These are phyloP conservation scores for Sextonia rubra DNA, from an alignment of 164 flowering plant genomes.

Conservation along the genomic window DNA sequence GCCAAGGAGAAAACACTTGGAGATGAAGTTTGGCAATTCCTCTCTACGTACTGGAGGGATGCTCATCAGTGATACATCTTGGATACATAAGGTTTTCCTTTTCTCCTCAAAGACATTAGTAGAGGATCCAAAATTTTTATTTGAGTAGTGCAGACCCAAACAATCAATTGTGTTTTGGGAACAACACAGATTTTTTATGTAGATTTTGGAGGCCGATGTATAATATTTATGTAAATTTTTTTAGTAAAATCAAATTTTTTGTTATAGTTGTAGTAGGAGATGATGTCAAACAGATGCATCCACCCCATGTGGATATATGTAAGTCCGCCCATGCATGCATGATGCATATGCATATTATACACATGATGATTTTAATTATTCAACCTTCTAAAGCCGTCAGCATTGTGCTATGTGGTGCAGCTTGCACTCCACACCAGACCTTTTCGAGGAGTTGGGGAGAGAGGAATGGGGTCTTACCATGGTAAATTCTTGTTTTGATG, in stretches of 20 bases:
- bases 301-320: no score
- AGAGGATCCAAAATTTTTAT: no score
- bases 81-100: constrained; percentile 31
- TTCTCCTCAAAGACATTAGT: neutral
- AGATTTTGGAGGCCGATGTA: no score
- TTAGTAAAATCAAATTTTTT: no score
- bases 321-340: neutral
- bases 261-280: no score
- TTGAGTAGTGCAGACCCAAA: no score
- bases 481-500: constrained; percentile 88
- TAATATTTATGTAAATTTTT: no score
- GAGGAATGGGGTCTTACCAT: constrained; percentile 84
- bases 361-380: neutral
- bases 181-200: no score
- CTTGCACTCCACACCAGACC: constrained; percentile 47
- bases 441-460: constrained; percentile 86
- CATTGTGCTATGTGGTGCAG: constrained; percentile 36
- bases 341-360: constrained; percentile 16
- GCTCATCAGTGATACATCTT: constrained; percentile 67
- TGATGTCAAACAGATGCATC: no score
- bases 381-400: constrained; percentile 14
- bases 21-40: constrained; percentile 38
- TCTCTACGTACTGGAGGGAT: constrained; percentile 7
- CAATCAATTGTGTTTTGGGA: no score
- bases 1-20: constrained; percentile 55